A percentile compares a stretch with the other conserved stretches of the same genome.
These are phyloP conservation scores for Lasiodiplodia citricola DNA, from an alignment of 2,329 filamentous ascomycete species.

Conservation along the genomic window DNA sequence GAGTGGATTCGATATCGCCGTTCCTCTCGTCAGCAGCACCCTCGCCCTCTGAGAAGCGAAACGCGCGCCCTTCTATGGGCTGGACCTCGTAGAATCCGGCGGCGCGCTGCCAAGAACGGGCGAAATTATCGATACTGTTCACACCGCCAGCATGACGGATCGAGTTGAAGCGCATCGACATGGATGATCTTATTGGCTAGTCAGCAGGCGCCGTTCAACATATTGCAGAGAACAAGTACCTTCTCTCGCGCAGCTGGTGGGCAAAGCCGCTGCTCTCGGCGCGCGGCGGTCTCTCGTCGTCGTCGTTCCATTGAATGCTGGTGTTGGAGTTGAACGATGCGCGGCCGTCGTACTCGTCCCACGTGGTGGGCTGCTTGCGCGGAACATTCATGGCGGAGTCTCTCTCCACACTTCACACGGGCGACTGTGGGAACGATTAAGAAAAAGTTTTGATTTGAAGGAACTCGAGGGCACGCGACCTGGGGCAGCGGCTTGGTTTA, in stretches of 20 bases:
- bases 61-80: conserved; percentile 72
- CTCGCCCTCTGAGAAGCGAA: conserved; percentile 61
- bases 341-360: conserved; percentile 52
- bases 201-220: neutral
- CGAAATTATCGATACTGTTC: conserved; percentile 94
- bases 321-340: conserved; percentile 48
- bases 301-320: conserved; percentile 47
- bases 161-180: conserved; percentile 57
- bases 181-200: conserved; percentile 47
- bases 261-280: conserved; percentile 35
- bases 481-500: conserved; percentile 14
- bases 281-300: conserved; percentile 33
- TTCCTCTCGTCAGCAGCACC: conserved; percentile 55
- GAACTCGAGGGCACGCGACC: conserved; percentile 12
- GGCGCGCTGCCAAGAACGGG: conserved; percentile 88
- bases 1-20: conserved; percentile 40
- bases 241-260: conserved; percentile 43
- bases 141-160: conserved; percentile 79
- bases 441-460: neutral
- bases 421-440: neutral
- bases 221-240: conserved; percentile 31
- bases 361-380: conserved; percentile 51
- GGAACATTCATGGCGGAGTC: conserved; percentile 41
- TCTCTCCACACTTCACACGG: neutral
- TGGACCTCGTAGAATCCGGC: conserved; percentile 88